Base-by-base conservation (phyloP, 495 filamentous ascomycete species). In the Glutinoglossum americanum region DNA sequence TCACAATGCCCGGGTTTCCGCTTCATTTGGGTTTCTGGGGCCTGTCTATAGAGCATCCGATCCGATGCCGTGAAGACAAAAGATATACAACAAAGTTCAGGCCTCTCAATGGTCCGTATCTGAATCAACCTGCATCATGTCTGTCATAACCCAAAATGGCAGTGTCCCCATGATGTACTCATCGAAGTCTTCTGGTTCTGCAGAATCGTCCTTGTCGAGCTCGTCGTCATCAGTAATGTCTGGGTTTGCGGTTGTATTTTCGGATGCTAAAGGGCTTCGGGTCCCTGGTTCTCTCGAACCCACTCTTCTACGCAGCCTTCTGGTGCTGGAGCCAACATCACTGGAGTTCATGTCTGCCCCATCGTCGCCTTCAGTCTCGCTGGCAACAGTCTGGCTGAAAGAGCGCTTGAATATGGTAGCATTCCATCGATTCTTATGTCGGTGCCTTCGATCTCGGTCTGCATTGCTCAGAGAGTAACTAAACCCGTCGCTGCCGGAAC, bases 401-500 rank as follows among this genome's bases (percentile, higher is more conserved):
- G 51, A 65, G 26, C 67, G 60, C 48, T 68, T 68, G 62, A 63
- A 64, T n/a, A 65, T 62, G 6, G 65, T 63, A 3, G 59, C 60
- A 44, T 64, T 67, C 64, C 65, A 64, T 2, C 65, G 60, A 54
- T 66, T 68, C 25, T 35, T 57, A 11, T 35, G 30, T 15, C 37
- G 54, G 28, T 55, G 21, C 35, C n/a, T 35, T 28, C 51, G 25
- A 21, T 39, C 49, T 13, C 44, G 57, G 15, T 9, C 58, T 21
- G 21, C 41, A 17, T 32, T 28, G 37, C 13, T 37, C 19, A 26
- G 30, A 53, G 49, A 53, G 25, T 15, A 19, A 19, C 15, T 53
- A 25, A 53, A 53, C 49, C 49, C 49, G 17, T 53, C 49, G 49
- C 25, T 30, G 13, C 49, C 49, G 19, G 49, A 53, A 19, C 49